These are phyloP conservation scores for Hypoxylon intermedium DNA, from an alignment of 495 filamentous ascomycete species.

Conservation along the genomic window DNA sequence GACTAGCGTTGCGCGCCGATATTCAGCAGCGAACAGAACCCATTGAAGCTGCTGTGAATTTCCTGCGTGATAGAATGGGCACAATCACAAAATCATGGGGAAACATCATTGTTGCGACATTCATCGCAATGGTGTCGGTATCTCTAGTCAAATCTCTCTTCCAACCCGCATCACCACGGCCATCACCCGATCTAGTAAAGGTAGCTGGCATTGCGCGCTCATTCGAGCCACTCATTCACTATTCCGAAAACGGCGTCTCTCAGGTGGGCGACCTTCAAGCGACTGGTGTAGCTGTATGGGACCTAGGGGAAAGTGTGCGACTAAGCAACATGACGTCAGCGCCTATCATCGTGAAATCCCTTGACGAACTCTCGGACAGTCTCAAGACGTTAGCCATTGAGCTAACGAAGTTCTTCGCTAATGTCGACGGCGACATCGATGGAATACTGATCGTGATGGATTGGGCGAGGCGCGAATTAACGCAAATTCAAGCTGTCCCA, in stretches of 20 bases:
- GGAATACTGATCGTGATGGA: constrained; percentile 91
- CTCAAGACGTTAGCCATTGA: constrained; percentile 82
- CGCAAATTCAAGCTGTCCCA: constrained; percentile 56
- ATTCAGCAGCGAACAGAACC: constrained; percentile 86
- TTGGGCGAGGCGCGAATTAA: constrained; percentile 85
- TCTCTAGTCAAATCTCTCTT: constrained; percentile 69
- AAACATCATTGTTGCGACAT: constrained; percentile 62
- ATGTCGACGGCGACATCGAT: constrained; percentile 90
- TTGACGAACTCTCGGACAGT: constrained; percentile 82
- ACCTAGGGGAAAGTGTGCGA: constrained; percentile 85
- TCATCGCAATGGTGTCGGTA: constrained; percentile 65
- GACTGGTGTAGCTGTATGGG: constrained; percentile 89
- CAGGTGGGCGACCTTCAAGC: constrained; percentile 87
- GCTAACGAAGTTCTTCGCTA: constrained; percentile 86
- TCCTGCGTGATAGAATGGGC: constrained; percentile 63
- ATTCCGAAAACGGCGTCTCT: constrained; percentile 83
- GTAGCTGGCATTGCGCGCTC: constrained; percentile 85
- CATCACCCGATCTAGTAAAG: constrained; percentile 87
- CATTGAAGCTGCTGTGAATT: constrained; percentile 74
- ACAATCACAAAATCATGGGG: constrained; percentile 69
- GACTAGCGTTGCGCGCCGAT: constrained; percentile 83
- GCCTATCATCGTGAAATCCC: constrained; percentile 80
- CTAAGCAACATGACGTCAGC: constrained; percentile 89
- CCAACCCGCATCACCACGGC: constrained; percentile 67
- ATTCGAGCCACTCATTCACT: constrained; percentile 90